phyloP scores from a whole-genome alignment of 2,329 filamentous ascomycete species.

The Rhexocercosporidium sp. region DNA sequence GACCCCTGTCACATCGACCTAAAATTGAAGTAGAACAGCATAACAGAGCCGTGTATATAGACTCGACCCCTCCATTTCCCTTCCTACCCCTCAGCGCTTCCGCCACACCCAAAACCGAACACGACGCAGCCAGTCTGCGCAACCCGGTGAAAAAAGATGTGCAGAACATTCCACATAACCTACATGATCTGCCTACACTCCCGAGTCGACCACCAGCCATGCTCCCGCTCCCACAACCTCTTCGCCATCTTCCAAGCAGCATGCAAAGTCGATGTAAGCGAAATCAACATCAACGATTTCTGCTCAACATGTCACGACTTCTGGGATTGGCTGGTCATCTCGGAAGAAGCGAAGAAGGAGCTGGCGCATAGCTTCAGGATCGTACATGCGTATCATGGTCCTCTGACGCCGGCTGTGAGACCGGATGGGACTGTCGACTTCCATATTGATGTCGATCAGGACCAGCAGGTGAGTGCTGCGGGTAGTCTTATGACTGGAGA shows the following conservation, averaged over 20 bases:
- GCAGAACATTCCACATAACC: neutral
- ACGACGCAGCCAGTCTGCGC: neutral
- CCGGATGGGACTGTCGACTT: neutral
- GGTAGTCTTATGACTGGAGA: neutral
- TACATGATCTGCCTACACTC: conserved; percentile 3
- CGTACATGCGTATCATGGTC: conserved; percentile 2
- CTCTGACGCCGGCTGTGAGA: neutral
- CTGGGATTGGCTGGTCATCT: neutral
- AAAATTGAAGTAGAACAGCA: neutral
- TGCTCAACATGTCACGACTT: neutral
- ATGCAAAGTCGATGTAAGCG: neutral
- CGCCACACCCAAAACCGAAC: no score
- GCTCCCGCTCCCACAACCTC: neutral
- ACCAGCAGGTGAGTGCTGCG: neutral
- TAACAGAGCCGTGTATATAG: neutral
- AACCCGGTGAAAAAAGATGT: neutral
- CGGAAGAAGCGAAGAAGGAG: neutral
- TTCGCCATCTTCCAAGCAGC: neutral
- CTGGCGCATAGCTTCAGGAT: neutral
- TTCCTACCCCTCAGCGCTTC: neutral
- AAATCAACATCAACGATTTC: conserved; percentile 6
- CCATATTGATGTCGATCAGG: neutral
- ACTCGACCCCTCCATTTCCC: neutral
- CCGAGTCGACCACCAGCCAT: neutral
- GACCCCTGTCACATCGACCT: no score